A percentile compares a stretch with the other conserved stretches of the same genome.
Conservation (phyloP, 2,329 filamentous ascomycete genomes). For the Hypoxylon sp. region DNA sequence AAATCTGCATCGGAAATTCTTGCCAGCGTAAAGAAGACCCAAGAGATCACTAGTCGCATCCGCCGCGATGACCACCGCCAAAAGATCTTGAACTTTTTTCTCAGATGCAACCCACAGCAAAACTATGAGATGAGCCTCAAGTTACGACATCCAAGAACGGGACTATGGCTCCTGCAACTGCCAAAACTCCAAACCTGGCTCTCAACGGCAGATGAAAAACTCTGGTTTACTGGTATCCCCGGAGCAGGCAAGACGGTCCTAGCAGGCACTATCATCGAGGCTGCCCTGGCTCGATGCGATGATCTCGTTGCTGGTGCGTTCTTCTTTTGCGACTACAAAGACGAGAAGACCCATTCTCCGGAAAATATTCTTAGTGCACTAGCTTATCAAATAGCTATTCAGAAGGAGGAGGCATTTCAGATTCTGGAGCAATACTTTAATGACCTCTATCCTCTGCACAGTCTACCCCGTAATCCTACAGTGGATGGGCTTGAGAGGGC, state of each 20-base stretch:
- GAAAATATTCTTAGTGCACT: slow-evolving; percentile 50
- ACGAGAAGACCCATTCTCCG: slow-evolving; percentile 37
- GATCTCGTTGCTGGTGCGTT: slow-evolving; percentile 40
- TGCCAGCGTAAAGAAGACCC: slow-evolving; percentile 21
- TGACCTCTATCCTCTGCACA: slow-evolving; percentile 29
- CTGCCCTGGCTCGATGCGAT: slow-evolving; percentile 31
- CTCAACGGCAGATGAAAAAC: slow-evolving; percentile 26
- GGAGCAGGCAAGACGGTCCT: slow-evolving; percentile 52
- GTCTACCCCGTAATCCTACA: slow-evolving; percentile 18
- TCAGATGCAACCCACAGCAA: slow-evolving; percentile 47
- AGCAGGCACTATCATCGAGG: slow-evolving; percentile 46
- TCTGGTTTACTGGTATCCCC: slow-evolving; percentile 52
- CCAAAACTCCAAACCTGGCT: slow-evolving; percentile 46
- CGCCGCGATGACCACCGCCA: slow-evolving; percentile 31
- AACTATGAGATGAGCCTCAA: slow-evolving; percentile 43
- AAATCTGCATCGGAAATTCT: slow-evolving; percentile 9
- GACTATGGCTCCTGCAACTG: slow-evolving; percentile 43
- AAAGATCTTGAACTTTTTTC: slow-evolving; percentile 43
- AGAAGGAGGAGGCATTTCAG: slow-evolving; percentile 48
- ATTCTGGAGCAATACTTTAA: slow-evolving; percentile 42
- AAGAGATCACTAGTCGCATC: slow-evolving; percentile 43
- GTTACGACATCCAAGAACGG: slow-evolving; percentile 47
- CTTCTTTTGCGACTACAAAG: slow-evolving; percentile 56
- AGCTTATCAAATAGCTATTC: slow-evolving; percentile 51
- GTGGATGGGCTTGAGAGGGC: slow-evolving; percentile 13